phyloP scores from a whole-genome alignment of 202 grass and related monocot genomes.

The Setaria italica region DNA sequence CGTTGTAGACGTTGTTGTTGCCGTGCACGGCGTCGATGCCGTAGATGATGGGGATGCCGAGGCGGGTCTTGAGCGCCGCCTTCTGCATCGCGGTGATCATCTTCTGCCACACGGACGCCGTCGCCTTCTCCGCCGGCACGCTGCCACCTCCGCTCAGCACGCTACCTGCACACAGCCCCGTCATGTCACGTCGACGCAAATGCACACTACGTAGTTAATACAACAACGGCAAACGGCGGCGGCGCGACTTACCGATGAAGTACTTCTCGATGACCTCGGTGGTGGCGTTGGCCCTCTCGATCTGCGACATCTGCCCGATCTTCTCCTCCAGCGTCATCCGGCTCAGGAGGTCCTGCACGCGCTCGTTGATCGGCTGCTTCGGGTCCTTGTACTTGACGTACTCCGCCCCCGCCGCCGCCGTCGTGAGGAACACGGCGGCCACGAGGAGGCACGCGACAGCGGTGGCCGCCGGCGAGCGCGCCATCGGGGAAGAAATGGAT shows the following conservation, averaged over 20 bases:
- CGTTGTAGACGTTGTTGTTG: constrained; percentile 81
- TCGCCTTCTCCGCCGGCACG: constrained; percentile 57
- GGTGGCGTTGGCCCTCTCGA: constrained; percentile 68
- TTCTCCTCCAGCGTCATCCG: constrained; percentile 87
- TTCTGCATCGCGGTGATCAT: constrained; percentile 74
- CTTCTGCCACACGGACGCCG: constrained; percentile 64
- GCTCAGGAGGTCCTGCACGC: constrained; percentile 63
- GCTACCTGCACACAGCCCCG: constrained; percentile 48
- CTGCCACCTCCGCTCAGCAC: constrained; percentile 89
- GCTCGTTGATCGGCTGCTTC: constrained; percentile 55
- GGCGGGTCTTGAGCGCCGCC: constrained; percentile 74
- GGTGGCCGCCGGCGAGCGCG: constrained; percentile 24
- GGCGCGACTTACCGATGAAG: constrained; percentile 56
- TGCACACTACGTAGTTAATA: neutral
- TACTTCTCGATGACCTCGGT: constrained; percentile 65
- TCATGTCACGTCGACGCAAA: neutral
- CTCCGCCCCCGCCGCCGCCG: constrained; percentile 2
- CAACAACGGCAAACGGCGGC: neutral
- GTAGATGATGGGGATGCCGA: constrained; percentile 95
- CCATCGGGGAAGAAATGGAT: constrained; percentile 18
- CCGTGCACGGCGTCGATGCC: constrained; percentile 92
- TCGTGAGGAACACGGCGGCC: neutral
- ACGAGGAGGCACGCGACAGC: constrained; percentile 34
- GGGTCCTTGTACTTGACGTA: constrained; percentile 77
- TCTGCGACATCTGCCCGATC: constrained; percentile 92